phyloP scores from a whole-genome alignment of 306 rosid species.

The Lotus japonicus region DNA sequence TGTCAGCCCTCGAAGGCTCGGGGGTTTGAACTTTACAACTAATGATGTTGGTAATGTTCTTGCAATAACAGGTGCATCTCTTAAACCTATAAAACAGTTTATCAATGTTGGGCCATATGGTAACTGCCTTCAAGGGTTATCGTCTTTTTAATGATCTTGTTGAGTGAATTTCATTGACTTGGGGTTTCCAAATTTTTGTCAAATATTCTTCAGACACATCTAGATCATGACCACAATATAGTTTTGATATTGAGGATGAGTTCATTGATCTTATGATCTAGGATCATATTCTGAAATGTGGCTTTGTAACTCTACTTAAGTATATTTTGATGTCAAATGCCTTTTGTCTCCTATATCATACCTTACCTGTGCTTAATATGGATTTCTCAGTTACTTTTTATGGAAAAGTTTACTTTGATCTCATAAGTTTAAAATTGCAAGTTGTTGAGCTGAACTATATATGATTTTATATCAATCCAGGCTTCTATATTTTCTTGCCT shows the following conservation, averaged over 20 bases:
- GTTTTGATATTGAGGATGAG: neutral
- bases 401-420: neutral
- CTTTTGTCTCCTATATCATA: neutral
- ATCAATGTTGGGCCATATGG: neutral
- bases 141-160: neutral
- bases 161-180: neutral
- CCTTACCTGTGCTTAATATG: neutral
- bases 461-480: neutral
- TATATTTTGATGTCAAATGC: neutral
- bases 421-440: neutral
- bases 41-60: conserved; percentile 61
- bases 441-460: neutral
- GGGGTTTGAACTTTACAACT: conserved; percentile 55
- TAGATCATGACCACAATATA: neutral
- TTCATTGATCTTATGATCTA: neutral
- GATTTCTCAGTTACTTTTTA: neutral
- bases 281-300: neutral
- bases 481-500: neutral
- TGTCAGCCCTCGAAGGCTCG: conserved; percentile 50
- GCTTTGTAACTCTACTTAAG: neutral
- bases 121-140: neutral
- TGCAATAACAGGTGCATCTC: conserved; percentile 48
- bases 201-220: neutral
- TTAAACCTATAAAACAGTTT: neutral
- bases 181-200: neutral